Conservation (phyloP, 495 filamentous ascomycete genomes). For the Hypomontagnella submonticulosa region DNA sequence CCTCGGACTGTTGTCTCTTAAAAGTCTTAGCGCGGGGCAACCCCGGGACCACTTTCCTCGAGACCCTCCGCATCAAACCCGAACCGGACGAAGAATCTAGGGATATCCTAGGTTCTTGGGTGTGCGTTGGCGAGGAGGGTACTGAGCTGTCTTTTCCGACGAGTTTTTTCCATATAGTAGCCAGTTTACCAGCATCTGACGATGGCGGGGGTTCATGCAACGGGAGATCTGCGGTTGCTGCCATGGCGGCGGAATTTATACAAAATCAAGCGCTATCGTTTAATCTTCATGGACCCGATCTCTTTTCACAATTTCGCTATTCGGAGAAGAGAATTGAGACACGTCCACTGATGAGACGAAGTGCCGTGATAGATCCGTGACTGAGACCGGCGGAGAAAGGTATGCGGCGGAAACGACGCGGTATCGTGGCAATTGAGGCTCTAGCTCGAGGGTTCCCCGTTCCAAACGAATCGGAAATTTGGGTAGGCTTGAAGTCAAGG, state of each 20-base stretch:
- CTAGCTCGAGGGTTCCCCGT: conserved; percentile 22
- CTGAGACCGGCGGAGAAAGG: conserved; percentile 24
- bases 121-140: conserved; percentile 26
- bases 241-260: conserved; percentile 36
- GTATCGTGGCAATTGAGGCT: conserved; percentile 36
- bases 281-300: conserved; percentile 32
- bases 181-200: conserved; percentile 41
- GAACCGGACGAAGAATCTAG: conserved; percentile 48
- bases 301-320: conserved; percentile 24
- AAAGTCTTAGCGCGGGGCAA: conserved; percentile 80
- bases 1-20: conserved; percentile 83
- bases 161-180: conserved; percentile 48
- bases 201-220: conserved; percentile 33
- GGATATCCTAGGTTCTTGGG: conserved; percentile 44
- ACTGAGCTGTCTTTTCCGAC: conserved; percentile 45
- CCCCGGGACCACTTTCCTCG: conserved; percentile 79
- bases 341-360: conserved; percentile 12
- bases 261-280: conserved; percentile 30
- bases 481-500: conserved; percentile 14
- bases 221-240: conserved; percentile 33
- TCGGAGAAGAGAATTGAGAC: conserved; percentile 12
- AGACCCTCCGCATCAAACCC: conserved; percentile 65
- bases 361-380: conserved; percentile 4
- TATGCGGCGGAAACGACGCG: conserved; percentile 15
- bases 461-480: conserved; percentile 19